Evolutionary conservation across 2,329 filamentous ascomycete genomes (phyloP).

Genomic region (Aspergillus fumigatiaffinis): DNA sequence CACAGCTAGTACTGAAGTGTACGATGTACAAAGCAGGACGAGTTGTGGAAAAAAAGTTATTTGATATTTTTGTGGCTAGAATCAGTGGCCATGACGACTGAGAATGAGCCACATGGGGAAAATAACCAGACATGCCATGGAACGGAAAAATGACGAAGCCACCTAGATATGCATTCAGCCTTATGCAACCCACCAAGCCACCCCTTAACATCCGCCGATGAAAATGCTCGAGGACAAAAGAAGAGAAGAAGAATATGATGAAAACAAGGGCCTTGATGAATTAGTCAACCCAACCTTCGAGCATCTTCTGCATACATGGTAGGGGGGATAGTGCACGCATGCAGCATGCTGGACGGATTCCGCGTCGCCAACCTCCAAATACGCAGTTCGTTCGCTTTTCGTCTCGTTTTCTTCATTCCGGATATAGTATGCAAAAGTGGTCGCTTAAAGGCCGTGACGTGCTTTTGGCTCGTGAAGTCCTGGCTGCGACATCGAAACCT

Average conservation of each 20-base stretch:
- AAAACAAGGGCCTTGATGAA: not conserved
- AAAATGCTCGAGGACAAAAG: not conserved
- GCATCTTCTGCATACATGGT: not conserved
- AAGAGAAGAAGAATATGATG: not conserved
- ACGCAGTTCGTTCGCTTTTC: not conserved
- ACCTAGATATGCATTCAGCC: constrained; percentile 3
- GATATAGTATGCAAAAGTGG: constrained; percentile 2
- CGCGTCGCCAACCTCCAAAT: not conserved
- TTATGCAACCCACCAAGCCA: constrained; percentile 5
- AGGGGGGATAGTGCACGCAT: not conserved
- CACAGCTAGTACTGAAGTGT: not conserved
- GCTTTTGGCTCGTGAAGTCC: constrained; percentile 8
- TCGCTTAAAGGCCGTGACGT: constrained; percentile 7
- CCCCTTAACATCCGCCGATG: constrained; percentile 4
- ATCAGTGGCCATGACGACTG: not conserved
- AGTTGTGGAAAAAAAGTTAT: not conserved
- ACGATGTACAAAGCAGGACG: not conserved
- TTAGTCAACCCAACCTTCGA: not conserved
- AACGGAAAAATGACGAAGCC: not conserved
- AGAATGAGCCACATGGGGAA: not conserved
- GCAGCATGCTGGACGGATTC: not conserved
- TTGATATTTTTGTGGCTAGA: not conserved
- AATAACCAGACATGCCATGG: constrained; percentile 4
- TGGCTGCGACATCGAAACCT: constrained; percentile 3
- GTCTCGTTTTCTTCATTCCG: not conserved